Base-by-base conservation (phyloP, 495 filamentous ascomycete species). In the Pyrenopolyporus hunteri region DNA sequence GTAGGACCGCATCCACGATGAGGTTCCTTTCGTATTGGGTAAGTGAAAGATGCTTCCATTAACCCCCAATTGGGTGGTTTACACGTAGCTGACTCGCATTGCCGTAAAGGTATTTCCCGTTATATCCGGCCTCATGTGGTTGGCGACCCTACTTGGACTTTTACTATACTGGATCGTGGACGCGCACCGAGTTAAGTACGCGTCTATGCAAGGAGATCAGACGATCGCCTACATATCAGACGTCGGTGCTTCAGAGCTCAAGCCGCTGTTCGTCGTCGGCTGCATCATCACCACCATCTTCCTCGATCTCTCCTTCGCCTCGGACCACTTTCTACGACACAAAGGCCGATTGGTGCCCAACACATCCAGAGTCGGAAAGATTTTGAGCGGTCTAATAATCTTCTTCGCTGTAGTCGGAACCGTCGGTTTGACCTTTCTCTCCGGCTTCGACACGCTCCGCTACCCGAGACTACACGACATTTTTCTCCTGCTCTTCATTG, bases 221-320 rank as follows among this genome's bases (percentile, higher is more conserved):
- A 78, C 69, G 2, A 91, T 97, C 51, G 89, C 93, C 71, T 96
- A 89, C 70, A 90, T 92, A 63, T 89, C 86, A n/a, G 92, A 97
- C 73, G 80, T 97, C 22, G 94, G 92, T 57, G 78, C 76, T 5
- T 61, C 66, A 17, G 40, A 78, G 0, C 77, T 97, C 2, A 91
- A 97, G 59, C 94, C 94, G 0, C 78, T 98, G 1, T 98, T 98
- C 78, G 85, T 98, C 55, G 78, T 86, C 8, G 92, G 92, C 50
- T 87, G 86, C 74, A 76, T 81, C 8, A 78, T 97, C 14, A 93
- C 90, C 13, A 90, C 92, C 47, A 77, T 97, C 28, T 88, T 91
- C 59, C 85, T 98, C 54, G 90, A 96, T 77, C 74, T 93, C 20
- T 85, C 89, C 8, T 91, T 98, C 58, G 73, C 87, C 23, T 73